Percentiles rank a stretch among this genome's conserved stretches.
phyloP scores from a whole-genome alignment of 257 asterid species.

The Scutellaria galericulata region DNA sequence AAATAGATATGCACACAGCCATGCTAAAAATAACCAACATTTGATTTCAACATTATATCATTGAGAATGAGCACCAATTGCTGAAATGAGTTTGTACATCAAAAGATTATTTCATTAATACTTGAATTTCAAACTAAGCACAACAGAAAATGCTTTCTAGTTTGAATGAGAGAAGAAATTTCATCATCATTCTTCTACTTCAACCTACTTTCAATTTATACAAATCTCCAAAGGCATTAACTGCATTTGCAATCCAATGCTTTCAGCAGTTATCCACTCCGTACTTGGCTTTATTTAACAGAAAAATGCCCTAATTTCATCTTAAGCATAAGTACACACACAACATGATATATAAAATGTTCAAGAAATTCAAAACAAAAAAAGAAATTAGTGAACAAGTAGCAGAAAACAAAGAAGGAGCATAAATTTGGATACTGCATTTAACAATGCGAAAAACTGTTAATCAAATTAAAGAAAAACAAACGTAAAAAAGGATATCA shows the following conservation, averaged over 20 bases:
- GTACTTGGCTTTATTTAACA: background rate
- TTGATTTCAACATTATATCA: background rate
- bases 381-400: background rate
- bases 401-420: background rate
- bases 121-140: background rate
- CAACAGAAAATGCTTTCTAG: background rate
- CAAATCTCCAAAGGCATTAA: background rate
- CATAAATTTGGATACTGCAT: background rate
- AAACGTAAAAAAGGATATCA: no score
- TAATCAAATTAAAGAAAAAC: no score
- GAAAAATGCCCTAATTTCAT: no score
- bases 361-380: background rate
- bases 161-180: conserved; percentile 2
- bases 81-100: background rate
- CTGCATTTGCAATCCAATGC: background rate
- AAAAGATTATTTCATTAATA: conserved; percentile 13
- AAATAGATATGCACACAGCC: background rate
- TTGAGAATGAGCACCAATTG: background rate
- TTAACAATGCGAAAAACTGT: background rate
- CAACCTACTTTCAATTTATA: background rate
- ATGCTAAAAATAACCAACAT: background rate
- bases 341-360: background rate
- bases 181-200: background rate
- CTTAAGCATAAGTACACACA: background rate
- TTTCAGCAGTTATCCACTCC: no score